Evolutionary conservation across 1,284 basidiomycete genomes (phyloP).

Genomic region (Ustilago hordei): DNA sequence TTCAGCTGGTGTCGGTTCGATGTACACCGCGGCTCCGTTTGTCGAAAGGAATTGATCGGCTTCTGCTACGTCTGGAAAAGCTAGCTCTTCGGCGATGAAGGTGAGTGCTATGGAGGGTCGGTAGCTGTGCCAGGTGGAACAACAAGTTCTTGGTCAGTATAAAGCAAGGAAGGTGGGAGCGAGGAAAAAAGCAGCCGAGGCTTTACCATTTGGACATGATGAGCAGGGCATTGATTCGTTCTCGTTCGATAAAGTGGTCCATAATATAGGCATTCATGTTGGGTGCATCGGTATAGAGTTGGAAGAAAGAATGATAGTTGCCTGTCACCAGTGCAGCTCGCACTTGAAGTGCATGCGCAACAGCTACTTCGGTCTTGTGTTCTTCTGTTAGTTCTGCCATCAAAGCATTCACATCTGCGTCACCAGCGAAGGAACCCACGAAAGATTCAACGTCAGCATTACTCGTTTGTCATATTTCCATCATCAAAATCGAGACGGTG

Average conservation of each 20-base stretch:
- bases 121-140: constrained; percentile 24
- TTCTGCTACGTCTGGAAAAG: constrained; percentile 79
- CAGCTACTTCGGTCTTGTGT: constrained; percentile 83
- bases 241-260: constrained; percentile 96
- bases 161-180: no score
- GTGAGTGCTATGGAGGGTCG: constrained; percentile 75
- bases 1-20: constrained; percentile 65
- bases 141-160: not conserved
- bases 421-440: not conserved
- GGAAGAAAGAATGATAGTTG: constrained; percentile 93
- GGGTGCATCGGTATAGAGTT: constrained; percentile 84
- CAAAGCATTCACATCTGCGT: constrained; percentile 86
- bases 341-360: constrained; percentile 88
- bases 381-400: constrained; percentile 92
- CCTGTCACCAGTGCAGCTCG: constrained; percentile 88
- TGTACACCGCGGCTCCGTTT: constrained; percentile 80
- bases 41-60: constrained; percentile 79
- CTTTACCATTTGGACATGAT: constrained; percentile 76
- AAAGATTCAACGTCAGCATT: not conserved
- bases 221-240: constrained; percentile 86
- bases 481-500: not conserved
- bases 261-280: constrained; percentile 99
- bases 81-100: constrained; percentile 84
- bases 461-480: not conserved
- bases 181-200: constrained; percentile 12